Evolutionary conservation across 352 stramenopile species (phyloP), one percentile per base, ranked within the genome.

Genomic region (Globisporangium parvum): DNA sequence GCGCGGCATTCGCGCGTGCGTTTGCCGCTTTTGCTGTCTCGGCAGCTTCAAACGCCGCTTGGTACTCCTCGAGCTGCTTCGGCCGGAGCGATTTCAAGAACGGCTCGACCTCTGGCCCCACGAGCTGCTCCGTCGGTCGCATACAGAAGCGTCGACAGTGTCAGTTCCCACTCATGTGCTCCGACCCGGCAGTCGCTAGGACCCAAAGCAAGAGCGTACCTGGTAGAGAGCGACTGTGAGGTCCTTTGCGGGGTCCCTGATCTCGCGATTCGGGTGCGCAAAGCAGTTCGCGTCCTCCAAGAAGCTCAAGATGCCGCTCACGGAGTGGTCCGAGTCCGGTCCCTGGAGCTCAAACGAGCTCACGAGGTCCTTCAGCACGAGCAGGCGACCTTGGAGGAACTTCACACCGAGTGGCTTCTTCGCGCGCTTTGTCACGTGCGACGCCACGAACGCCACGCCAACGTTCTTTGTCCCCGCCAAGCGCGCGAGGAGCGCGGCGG

Each of bases 11-110:
- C 42, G 67, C 47, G n/a, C 62, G 45, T 3, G 60, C 18, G 17
- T 68, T 61, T 6, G 59, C 46, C 45, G 57, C 70, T 50, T 80
- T 82, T 33, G 71, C 65, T 17, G 67, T 78, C 51, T 83, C 66
- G 18, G 70, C 71, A 10, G 70, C 73, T 53, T 91, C 81, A 48
- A 98, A 98, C 11, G 87, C 87, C 28, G 75, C 66, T 55, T 94
- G 80, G 51, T 97, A 97, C 58, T 97, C 90, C 50, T 97, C 88
- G 21, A 94, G 55, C 59, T 97, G 90, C 65, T 97, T 98, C 8
- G 86, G 83, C 8, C 89, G 77, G 6, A 96, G 63, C 4, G 71
- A 74, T 61, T 87, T 92, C 17, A 98, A 65, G 55, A 79, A 91
- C 1, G 65, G 67, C 60, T 96, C 77, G 2, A 95, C 73, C 8